Evolutionary conservation across 2,329 filamentous ascomycete genomes (phyloP).

Genomic region (Daldinia sp.): DNA sequence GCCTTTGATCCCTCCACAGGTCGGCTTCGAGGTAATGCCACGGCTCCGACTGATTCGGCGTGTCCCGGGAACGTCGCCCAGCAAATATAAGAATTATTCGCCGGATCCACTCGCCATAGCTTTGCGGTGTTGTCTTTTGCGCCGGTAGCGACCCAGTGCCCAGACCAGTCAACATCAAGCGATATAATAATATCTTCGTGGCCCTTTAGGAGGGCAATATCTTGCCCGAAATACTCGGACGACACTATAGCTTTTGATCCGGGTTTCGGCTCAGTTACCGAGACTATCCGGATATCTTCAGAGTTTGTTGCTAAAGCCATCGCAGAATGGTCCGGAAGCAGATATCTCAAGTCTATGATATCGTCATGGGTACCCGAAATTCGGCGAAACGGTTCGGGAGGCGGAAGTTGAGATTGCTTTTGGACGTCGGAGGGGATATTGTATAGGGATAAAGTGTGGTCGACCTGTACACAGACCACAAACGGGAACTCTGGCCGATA

Average conservation of each 20-base stretch:
- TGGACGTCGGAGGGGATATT: constrained; percentile 54
- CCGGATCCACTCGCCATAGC: constrained; percentile 85
- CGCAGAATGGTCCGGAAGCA: constrained; percentile 80
- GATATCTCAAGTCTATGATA: constrained; percentile 91
- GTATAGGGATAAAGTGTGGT: constrained; percentile 86
- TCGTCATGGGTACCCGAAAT: constrained; percentile 98
- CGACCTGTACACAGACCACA: constrained; percentile 83
- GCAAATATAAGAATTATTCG: constrained; percentile 77
- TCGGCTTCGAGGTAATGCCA: constrained; percentile 77
- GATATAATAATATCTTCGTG: constrained; percentile 97
- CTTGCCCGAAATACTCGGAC: constrained; percentile 81
- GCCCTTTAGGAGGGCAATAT: constrained; percentile 84
- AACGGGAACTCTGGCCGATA: constrained; percentile 71
- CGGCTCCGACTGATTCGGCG: constrained; percentile 90
- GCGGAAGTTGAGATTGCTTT: constrained; percentile 48
- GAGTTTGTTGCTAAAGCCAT: constrained; percentile 94
- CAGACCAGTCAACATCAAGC: constrained; percentile 94
- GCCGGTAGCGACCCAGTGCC: constrained; percentile 94
- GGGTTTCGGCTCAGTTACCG: constrained; percentile 60
- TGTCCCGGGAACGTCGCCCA: constrained; percentile 88
- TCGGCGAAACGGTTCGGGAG: constrained; percentile 68
- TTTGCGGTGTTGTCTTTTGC: constrained; percentile 96
- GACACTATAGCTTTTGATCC: constrained; percentile 44
- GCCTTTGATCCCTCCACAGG: constrained; percentile 75
- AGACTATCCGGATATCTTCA: constrained; percentile 89